Conservation (phyloP, 2,329 filamentous ascomycete genomes). For the Aspergillus nomiae region DNA sequence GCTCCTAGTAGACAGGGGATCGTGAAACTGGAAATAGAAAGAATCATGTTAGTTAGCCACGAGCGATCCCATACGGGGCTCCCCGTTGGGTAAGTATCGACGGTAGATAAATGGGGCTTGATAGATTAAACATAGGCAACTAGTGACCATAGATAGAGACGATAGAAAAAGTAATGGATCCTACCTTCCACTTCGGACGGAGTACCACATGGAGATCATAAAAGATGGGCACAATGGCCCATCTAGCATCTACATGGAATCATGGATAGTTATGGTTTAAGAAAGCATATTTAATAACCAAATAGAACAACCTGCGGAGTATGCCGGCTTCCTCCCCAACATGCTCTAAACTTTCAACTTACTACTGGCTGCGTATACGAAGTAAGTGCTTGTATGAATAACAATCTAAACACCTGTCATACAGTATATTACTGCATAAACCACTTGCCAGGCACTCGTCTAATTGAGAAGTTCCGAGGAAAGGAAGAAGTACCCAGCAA, state of each 20-base stretch:
- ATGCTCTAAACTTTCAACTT: not conserved
- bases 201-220: not conserved
- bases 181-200: not conserved
- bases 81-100: slow-evolving; percentile 17
- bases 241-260: not conserved
- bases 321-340: not conserved
- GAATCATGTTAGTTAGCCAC: not conserved
- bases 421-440: not conserved
- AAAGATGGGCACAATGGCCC: not conserved
- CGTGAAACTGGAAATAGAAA: not conserved
- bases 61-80: slow-evolving; percentile 14
- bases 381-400: not conserved
- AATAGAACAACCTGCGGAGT: no score
- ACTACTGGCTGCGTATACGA: not conserved
- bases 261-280: not conserved
- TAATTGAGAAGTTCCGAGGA: not conserved
- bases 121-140: slow-evolving; percentile 8
- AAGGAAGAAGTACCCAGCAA: slow-evolving; percentile 2
- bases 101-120: slow-evolving; percentile 12
- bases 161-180: slow-evolving; percentile 5
- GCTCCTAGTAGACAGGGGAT: not conserved
- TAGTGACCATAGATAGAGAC: not conserved
- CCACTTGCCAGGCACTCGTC: not conserved
- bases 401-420: not conserved
- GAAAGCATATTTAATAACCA: not conserved